Evolutionary conservation across 208 protist genomes (phyloP).

Genomic region (Endotrypanum monterogeii): DNA sequence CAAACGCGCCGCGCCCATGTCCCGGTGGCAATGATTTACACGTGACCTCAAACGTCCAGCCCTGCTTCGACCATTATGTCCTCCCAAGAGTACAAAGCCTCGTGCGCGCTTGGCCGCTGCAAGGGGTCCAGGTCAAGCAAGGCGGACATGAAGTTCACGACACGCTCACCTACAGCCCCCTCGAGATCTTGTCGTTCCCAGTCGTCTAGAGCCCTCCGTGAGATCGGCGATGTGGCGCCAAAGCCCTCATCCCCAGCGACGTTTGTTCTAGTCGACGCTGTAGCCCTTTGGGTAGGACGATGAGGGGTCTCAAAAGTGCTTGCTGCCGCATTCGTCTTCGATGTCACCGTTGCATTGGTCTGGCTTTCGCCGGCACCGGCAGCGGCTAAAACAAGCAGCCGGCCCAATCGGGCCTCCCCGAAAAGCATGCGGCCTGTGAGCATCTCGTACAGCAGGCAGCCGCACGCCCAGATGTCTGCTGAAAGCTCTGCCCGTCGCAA

Average conservation of each 20-base stretch:
- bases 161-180: conserved; percentile 38
- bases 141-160: conserved; percentile 55
- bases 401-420: conserved; percentile 61
- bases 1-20: no score
- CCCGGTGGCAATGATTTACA: not conserved
- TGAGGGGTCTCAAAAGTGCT: not conserved
- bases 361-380: not conserved
- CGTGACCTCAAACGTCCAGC: conserved; percentile 10
- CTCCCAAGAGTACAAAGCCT: conserved; percentile 62
- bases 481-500: conserved; percentile 62
- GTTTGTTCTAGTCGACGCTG: not conserved
- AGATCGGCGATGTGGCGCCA: not conserved
- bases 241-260: not conserved
- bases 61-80: conserved; percentile 38
- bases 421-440: conserved; percentile 85
- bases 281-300: not conserved
- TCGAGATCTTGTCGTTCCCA: conserved; percentile 51
- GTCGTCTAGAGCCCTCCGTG: conserved; percentile 45
- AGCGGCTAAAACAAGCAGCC: conserved; percentile 52
- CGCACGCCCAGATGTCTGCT: conserved; percentile 83
- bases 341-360: not conserved
- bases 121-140: conserved; percentile 69
- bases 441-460: conserved; percentile 85
- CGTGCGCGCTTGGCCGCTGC: conserved; percentile 57
- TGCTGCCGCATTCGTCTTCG: not conserved